Evolutionary conservation across 2,329 filamentous ascomycete species (phyloP), one percentile per base, ranked within the genome.

Genomic region (Paraconiothyrium sp.): DNA sequence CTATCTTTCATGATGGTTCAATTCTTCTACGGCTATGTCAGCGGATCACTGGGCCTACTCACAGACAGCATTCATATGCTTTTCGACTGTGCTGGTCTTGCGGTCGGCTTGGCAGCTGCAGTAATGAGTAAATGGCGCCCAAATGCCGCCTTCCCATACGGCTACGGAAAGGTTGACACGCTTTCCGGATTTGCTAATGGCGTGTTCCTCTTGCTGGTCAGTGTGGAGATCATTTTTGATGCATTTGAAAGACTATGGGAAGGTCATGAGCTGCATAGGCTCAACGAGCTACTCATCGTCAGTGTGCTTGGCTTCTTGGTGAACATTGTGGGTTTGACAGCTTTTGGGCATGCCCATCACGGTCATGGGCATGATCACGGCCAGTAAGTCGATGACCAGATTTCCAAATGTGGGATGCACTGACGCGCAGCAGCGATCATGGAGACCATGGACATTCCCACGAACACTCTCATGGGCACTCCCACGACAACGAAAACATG

Each of bases 11-110:
- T 99, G 95, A 82, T 92, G 37, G 88, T 99, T 1, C 95, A 99
- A 73, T 91, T 94, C 44, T 93, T 94, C 64, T 99, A 99, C 74
- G 95, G 95, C 52, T 96, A 95, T 71, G 82, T 95, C 11, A 98
- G 93, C 3, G 94, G 97, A 68, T 99, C 95, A 0, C 83, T 99
- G 5, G 95, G 95, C 2, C 85, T 99, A n/a, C 87, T 99, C 20
- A 97, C 93, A 68, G 95, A 99, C 79, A 98, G 94, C 72, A 95
- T 99, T 65, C 95, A 99, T 80, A 99, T 99, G 95, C 94, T 99
- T 73, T 98, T 99, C 72, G 95, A 99, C 79, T 99, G 95, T 69
- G 89, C 97, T 39, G 95, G 94, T 22, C 85, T 99, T 32, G 88
- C 92, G 1, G 93, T 99, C 39, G 95, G 95, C 11, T 84, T 99